Base-by-base conservation (phyloP, 768 basidiomycete species). In the Suillus clintonianus region DNA sequence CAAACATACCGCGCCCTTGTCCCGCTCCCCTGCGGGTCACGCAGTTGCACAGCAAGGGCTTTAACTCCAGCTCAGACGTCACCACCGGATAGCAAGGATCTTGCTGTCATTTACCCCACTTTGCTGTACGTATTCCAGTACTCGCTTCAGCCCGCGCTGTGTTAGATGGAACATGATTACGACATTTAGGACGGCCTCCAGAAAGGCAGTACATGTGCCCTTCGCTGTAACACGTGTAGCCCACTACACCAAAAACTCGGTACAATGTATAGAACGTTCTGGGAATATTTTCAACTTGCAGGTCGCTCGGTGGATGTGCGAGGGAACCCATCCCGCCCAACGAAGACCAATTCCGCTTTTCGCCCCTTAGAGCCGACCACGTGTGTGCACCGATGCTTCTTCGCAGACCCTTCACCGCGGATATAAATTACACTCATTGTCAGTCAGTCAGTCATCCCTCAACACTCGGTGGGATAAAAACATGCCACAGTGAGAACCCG, bases 271-370 rank as follows among this genome's bases (percentile, higher is more conserved):
- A 1, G 27, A 51, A 51, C 22, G 27, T 17, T 27, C 22, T 51
- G 30, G 51, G 51, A 53, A 53, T 53, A 53, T 53, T 53, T 51
- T 53, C 30, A 19, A 32, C 51, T 17, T 32, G 51, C 17, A 57
- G 24, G 36, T 55, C 54, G 34, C 34, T 22, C 22, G 54, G 55
- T 57, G 56, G 56, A 57, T 57, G 56, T 19, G 37, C 39, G 56
- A 57, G 34, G 56, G 56, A 57, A 57, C 37, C 17, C 22, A 14
- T 57, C 56, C 56, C 56, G 56, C 56, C 24, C 56, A 19, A 57
- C 56, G 17, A 24, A 41, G 56, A 2, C 24, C 56, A 57, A 57
- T 27, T 41, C 56, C 56, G 39, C 56, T 22, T 57, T 57, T 37
- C 22, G 37, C 22, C 56, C 56, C 36, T 51, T 24, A 39, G 1